Base-by-base conservation (phyloP, 2,329 filamentous ascomycete genomes). In the Cordyceps pruinosa region DNA sequence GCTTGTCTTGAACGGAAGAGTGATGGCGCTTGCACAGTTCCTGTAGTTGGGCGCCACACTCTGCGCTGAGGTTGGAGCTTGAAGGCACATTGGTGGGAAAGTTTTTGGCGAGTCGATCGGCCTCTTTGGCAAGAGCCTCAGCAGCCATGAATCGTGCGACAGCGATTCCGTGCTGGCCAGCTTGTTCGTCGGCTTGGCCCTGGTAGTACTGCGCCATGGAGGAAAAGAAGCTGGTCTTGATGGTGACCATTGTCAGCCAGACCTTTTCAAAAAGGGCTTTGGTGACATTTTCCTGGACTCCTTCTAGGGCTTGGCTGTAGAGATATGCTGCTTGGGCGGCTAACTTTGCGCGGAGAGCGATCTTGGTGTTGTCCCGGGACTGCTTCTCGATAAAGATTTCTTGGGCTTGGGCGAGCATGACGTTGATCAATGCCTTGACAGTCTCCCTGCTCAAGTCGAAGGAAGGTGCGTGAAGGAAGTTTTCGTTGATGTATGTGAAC, bases 401-500 rank as follows among this genome's bases (percentile, higher is more conserved):
- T 71, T 99, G 95, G 4, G 89, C 93, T 72, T 99, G 94, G 1
- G 93, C 95, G 56, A 99, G 82, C 81, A 90, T 97, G 59, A 99
- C 84, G 52, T 87, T 83, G 68, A 99, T 97, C 62, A 99, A 74
- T 0, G 90, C 91, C 75, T 97, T 97, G 66, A 99, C 90, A 0
- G 94, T 99, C 51, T 99, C 93, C 60, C 94, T 80, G 70, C 92
- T 97, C 48, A 99, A 75, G 68, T 99, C 94, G n/a, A 90, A 92
- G 9, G 92, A 97, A 1, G 95, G 94, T 1, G 94, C 94, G 67
- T 99, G 94, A 35, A 99, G 78, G 70, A 99, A 99, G 75, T 99
- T 99, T 75, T 99, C 94, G 73, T 99, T 99, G 76, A 99, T 99
- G 68, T 99, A 99, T 54, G 93, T 97, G 72, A 97, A 99, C 94